Base-by-base conservation (phyloP, 352 stramenopile species). In the Pythium scleroteichum region DNA sequence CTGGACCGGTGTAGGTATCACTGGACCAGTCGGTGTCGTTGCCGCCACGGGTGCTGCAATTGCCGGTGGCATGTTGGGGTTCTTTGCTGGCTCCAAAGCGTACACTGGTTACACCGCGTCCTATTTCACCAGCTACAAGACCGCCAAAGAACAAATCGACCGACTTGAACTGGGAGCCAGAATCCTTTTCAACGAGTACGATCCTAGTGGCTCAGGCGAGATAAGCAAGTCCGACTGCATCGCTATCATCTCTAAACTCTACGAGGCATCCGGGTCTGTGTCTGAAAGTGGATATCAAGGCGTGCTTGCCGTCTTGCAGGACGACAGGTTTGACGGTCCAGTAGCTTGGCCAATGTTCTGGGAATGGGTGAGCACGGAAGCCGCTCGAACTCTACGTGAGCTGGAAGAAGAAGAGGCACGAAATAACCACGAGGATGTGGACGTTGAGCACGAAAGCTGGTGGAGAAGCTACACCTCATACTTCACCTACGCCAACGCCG, bases 331-430 rank as follows among this genome's bases (percentile, higher is more conserved):
- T 62, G 64, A 88, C 53, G 83, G 79, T 0, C 79, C 79, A 0
- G 79, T 94, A 32, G 79, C 79, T n/a, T 95, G 87, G 87, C 48
- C 74, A 0, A 89, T 91, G 78, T 95, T 93, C 59, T 95, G 85
- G 85, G 78, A 90, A 53, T 95, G 83, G 82, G 87, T 95, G 24
- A 95, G 87, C 52, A 79, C 78, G 0, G 83, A 94, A 67, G 87
- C 87, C 6, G 81, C 85, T 39, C 62, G 66, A 9, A 85, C 86
- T 17, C 72, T 95, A 26, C 74, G 73, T 17, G 68, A 81, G 23
- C 66, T 95, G 13, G 79, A 95, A 50, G 63, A 83, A 44, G 71
- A 84, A 62, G 70, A 88, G 26, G 67, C 75, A 8, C 71, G 71
- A 12, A 72, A 75, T 39, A 54, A 85, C 29, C 72, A 58, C 0